phyloP scores from a whole-genome alignment of 1,139 yeast genomes.

The Pneumocystis jirovecii region DNA sequence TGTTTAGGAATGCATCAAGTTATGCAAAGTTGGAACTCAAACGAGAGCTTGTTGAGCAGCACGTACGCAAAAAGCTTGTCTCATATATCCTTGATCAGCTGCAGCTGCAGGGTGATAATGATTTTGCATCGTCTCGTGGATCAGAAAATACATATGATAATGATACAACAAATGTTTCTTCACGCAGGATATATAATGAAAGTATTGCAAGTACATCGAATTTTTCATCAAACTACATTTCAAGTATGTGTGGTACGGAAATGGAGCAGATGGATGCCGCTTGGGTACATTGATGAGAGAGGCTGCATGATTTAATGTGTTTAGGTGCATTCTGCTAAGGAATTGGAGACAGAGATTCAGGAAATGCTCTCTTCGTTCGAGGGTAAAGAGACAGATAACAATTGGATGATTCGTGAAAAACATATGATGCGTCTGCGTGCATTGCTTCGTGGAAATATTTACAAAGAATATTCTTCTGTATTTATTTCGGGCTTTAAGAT shows the following conservation, averaged over 20 bases:
- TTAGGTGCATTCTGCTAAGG: constrained; percentile 23
- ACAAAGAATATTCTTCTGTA: constrained; percentile 29
- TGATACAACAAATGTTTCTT: constrained; percentile 6
- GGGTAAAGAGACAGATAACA: constrained; percentile 77
- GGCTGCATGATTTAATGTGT: too few relatives aligned
- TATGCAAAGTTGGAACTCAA: constrained; percentile 36
- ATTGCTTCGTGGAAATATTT: constrained; percentile 44
- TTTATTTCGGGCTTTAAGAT: constrained; percentile 32
- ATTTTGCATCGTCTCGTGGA: constrained; percentile 9
- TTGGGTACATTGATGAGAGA: not conserved
- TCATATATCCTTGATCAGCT: constrained; percentile 6
- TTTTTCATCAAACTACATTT: constrained; percentile 4
- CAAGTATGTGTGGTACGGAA: constrained; percentile 18
- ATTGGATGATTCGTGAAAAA: constrained; percentile 68
- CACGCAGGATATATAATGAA: constrained; percentile 2
- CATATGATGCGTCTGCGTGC: constrained; percentile 42
- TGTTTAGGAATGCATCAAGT: constrained; percentile 24
- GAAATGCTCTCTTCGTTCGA: constrained; percentile 34
- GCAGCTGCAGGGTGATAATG: constrained; percentile 10
- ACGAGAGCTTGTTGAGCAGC: constrained; percentile 32
- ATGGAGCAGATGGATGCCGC: constrained; percentile 20
- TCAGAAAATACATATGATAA: constrained; percentile 2
- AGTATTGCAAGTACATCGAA: constrained; percentile 6
- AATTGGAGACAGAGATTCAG: constrained; percentile 28
- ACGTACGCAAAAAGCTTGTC: constrained; percentile 23